Base-by-base conservation (phyloP, 345 rosid genomes). In the Psidium guajava region DNA sequence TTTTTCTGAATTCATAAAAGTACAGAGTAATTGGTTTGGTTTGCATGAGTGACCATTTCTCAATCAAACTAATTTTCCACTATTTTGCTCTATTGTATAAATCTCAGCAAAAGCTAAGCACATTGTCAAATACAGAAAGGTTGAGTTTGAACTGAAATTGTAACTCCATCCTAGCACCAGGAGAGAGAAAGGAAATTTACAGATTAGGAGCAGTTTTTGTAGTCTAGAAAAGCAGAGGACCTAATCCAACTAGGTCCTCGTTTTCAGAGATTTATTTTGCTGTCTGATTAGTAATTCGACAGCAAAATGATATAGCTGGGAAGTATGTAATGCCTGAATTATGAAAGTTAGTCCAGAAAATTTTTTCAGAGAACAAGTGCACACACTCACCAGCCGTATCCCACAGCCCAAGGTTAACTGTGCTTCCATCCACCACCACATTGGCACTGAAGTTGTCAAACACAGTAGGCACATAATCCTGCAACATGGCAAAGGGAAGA, bases 361-460 rank as follows among this genome's bases (percentile, higher is more conserved):
- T 27, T 47, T 47, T 49, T 25, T 15, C 83, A 24, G 53, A 40
- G 32, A 81, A 27, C 10, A 12, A 81, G 18, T 5, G 54, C 74
- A 11, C 54, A 28, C 51, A 52, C 89, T 83, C 55, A 91, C 93
- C 93, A 56, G 94, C 94, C 82, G 94, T 90, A 61, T 92, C 94
- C 92, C 94, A 92, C 10, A 92, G 90, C 50, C 94, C 94, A 36
- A 90, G 90, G 85, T 90, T 90, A 54, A 92, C 92, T 2, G 91
- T 90, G 91, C 94, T 92, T 54, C 94, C 94, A 87, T 92, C 91
- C 14, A 92, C 92, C 83, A 89, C 90, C 83, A 90, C 94, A 85
- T 90, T 92, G 27, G 92, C 92, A 87, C 94, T 92, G 88, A 92
- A 92, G 87, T 90, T 92, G 84, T 92, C 94, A 36, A 92, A 92